Conservation (phyloP, 257 asterid genomes). For the Osmanthus fragrans region DNA sequence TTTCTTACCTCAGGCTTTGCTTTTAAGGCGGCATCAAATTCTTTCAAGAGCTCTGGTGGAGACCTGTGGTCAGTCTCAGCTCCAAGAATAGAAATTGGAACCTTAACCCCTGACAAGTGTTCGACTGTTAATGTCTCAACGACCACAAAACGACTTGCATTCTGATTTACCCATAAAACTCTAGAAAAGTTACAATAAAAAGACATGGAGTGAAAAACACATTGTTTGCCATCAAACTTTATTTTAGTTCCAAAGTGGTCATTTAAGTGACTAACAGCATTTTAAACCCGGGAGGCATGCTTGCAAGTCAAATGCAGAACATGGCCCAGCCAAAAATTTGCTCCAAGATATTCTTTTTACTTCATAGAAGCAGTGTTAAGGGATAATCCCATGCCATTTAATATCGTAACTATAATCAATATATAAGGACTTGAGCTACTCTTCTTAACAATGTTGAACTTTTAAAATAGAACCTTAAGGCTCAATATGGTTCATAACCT, state of each 20-base stretch:
- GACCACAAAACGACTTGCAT: not conserved
- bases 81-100: conserved; percentile 59
- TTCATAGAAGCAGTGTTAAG: no score
- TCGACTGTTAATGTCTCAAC: not conserved
- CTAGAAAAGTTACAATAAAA: not conserved
- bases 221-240: not conserved
- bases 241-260: not conserved
- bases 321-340: no score
- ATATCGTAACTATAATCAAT: no score
- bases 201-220: not conserved
- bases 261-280: not conserved
- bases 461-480: no score
- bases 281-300: no score
- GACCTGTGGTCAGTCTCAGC: conserved; percentile 50
- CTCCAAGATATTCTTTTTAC: no score
- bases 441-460: no score
- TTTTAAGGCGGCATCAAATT: conserved; percentile 40
- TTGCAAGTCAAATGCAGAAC: no score
- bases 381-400: no score
- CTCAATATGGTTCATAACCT: no score
- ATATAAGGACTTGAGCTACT: no score
- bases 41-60: conserved; percentile 53
- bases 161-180: not conserved
- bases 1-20: conserved; percentile 54
- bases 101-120: conserved; percentile 50